Conservation (phyloP, 2,329 filamentous ascomycete genomes). For the Diaporthe destruens region DNA sequence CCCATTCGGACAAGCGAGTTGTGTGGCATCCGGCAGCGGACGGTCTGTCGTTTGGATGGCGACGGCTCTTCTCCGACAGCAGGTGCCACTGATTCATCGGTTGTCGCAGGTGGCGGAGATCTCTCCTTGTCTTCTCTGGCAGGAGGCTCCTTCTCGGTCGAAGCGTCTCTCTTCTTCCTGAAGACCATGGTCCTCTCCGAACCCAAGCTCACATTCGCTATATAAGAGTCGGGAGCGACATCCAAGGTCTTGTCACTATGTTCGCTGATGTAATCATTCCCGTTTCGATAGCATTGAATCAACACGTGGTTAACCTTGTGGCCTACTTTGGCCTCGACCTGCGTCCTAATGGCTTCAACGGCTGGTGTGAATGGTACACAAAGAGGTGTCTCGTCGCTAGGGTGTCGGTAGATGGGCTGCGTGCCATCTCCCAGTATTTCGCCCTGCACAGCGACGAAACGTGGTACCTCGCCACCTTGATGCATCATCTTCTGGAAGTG, state of each 20-base stretch:
- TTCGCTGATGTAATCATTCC: conserved; percentile 92
- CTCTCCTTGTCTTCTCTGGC: not conserved
- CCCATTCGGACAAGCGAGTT: conserved; percentile 91
- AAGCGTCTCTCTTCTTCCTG: conserved; percentile 76
- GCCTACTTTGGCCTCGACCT: conserved; percentile 78
- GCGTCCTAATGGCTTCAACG: conserved; percentile 75
- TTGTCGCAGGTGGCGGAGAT: not conserved
- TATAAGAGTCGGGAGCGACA: conserved; percentile 82
- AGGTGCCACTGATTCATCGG: not conserved
- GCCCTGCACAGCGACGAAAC: conserved; percentile 91
- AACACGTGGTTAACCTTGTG: conserved; percentile 91
- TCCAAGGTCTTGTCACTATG: conserved; percentile 98
- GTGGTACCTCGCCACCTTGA: conserved; percentile 89
- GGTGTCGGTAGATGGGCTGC: conserved; percentile 94
- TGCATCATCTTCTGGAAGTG: conserved; percentile 94
- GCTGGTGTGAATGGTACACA: conserved; percentile 80
- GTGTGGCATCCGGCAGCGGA: conserved; percentile 83
- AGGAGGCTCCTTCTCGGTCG: not conserved
- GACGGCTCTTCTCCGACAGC: not conserved
- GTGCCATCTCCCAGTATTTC: conserved; percentile 75
- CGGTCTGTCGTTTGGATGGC: conserved; percentile 63
- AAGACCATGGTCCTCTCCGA: conserved; percentile 92
- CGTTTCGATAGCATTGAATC: conserved; percentile 92
- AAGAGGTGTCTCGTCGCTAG: conserved; percentile 87
- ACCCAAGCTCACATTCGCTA: conserved; percentile 95